These are phyloP conservation scores for Sabuloglossum arenarium DNA, from an alignment of 495 filamentous ascomycete genomes.

Conservation along the genomic window DNA sequence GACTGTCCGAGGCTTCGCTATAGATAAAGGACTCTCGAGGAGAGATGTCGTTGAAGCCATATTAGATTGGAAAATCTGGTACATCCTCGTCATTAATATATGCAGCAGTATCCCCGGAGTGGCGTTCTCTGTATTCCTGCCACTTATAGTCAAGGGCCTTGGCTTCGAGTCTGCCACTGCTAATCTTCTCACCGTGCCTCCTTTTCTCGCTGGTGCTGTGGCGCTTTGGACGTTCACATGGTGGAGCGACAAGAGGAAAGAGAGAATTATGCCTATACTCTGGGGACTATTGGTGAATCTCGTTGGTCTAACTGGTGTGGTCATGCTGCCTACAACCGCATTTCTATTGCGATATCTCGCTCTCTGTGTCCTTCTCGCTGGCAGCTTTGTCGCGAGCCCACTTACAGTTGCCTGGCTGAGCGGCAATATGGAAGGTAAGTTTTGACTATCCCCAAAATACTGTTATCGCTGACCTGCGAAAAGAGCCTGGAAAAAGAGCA, in stretches of 20 bases:
- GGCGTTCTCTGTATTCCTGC: slow-evolving; percentile 35
- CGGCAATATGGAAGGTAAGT: slow-evolving; percentile 22
- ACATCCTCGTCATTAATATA: slow-evolving; percentile 30
- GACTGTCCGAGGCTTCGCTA: slow-evolving; percentile 5
- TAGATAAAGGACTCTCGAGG: slow-evolving; percentile 20
- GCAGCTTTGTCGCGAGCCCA: slow-evolving; percentile 31
- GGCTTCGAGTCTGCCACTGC: slow-evolving; percentile 23
- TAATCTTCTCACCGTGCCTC: slow-evolving; percentile 35
- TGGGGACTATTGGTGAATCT: slow-evolving; percentile 24
- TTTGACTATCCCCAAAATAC: neutral
- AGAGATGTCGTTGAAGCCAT: slow-evolving; percentile 27
- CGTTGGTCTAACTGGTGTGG: slow-evolving; percentile 22
- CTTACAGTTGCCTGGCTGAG: slow-evolving; percentile 36
- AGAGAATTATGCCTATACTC: slow-evolving; percentile 29
- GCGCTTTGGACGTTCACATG: slow-evolving; percentile 26
- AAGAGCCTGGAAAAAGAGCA: slow-evolving; percentile 29
- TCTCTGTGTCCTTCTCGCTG: slow-evolving; percentile 31
- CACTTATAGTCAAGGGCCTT: slow-evolving; percentile 26
- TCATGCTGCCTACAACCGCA: slow-evolving; percentile 16
- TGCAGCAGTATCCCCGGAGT: slow-evolving; percentile 28
- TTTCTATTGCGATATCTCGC: slow-evolving; percentile 23
- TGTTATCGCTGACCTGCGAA: neutral
- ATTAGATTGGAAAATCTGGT: slow-evolving; percentile 30
- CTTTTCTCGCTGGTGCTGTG: slow-evolving; percentile 28
- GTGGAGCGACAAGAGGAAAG: slow-evolving; percentile 22